phyloP scores from a whole-genome alignment of 2,329 filamentous ascomycete genomes.

The Sclerotiophoma versabilis region DNA sequence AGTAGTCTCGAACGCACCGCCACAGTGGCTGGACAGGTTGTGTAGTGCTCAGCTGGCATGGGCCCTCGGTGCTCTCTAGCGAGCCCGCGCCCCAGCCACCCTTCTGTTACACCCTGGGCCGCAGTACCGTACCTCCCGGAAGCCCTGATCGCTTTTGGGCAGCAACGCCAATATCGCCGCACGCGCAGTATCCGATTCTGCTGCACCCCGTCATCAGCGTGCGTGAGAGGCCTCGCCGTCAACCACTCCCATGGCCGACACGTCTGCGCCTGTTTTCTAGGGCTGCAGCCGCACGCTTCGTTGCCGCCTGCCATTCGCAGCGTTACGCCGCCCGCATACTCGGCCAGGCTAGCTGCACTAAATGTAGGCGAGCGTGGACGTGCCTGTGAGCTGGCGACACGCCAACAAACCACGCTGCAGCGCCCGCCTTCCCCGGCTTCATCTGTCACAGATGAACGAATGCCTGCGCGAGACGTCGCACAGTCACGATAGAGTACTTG shows the following conservation, averaged over 20 bases:
- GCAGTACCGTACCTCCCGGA: too few species aligned
- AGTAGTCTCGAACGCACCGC: conserved; percentile 15
- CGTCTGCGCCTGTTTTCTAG: conserved; percentile 28
- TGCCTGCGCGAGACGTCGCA: conserved; percentile 41
- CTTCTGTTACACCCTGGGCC: conserved; percentile 11
- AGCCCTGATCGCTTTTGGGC: conserved; percentile 10
- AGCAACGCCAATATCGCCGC: conserved; percentile 6
- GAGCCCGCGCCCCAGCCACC: conserved; percentile 13
- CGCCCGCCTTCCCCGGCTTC: conserved; percentile 34
- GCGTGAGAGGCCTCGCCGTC: conserved; percentile 28
- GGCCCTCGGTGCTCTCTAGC: background rate
- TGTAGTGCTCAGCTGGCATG: conserved; percentile 16
- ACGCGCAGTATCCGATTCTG: conserved; percentile 3
- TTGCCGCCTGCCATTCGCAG: conserved; percentile 21
- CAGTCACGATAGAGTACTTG: conserved; percentile 33
- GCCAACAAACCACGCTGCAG: conserved; percentile 30
- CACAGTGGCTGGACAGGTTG: conserved; percentile 18
- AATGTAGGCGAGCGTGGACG: conserved; percentile 23
- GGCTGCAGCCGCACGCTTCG: conserved; percentile 30
- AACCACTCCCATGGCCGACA: conserved; percentile 41
- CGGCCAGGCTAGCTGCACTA: conserved; percentile 30
- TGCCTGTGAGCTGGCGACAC: conserved; percentile 44
- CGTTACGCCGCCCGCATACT: conserved; percentile 47
- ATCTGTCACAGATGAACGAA: conserved; percentile 26
- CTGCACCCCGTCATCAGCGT: conserved; percentile 36